Evolutionary conservation across 1,284 basidiomycete genomes (phyloP).

Genomic region (Schizophyllum amplum): DNA sequence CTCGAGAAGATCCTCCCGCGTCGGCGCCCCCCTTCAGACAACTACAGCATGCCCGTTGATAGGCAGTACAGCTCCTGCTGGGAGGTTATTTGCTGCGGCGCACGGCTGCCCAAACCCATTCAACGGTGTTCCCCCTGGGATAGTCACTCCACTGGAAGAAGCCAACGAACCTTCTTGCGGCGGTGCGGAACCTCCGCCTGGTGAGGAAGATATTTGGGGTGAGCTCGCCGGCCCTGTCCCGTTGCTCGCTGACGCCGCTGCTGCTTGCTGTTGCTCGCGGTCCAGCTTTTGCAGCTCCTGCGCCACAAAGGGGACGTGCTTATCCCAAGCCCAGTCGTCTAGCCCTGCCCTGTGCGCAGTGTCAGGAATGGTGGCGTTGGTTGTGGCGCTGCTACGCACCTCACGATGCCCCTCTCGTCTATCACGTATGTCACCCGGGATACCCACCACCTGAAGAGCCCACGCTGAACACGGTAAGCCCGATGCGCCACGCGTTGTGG

Average conservation of each 20-base stretch:
- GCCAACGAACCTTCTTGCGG: background rate
- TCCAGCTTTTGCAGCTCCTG: constrained; percentile 50
- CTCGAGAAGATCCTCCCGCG: background rate
- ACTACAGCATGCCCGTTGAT: background rate
- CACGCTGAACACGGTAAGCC: constrained; percentile 55
- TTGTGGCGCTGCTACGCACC: constrained; percentile 28
- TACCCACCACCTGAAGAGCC: constrained; percentile 37
- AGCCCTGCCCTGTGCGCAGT: constrained; percentile 16
- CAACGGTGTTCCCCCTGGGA: background rate
- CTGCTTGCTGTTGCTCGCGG: background rate
- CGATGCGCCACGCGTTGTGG: constrained; percentile 50
- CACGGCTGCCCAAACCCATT: background rate
- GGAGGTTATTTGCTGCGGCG: background rate
- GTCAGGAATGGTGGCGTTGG: constrained; percentile 30
- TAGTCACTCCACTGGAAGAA: background rate
- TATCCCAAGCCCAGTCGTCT: constrained; percentile 29
- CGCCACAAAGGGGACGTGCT: constrained; percentile 61
- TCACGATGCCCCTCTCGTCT: constrained; percentile 58
- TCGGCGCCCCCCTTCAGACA: background rate
- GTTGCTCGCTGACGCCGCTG: background rate
- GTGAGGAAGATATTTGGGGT: background rate
- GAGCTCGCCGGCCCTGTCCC: background rate
- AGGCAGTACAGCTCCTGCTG: background rate
- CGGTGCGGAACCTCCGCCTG: background rate
- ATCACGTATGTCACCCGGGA: constrained; percentile 72